Evolutionary conservation across 2,329 filamentous ascomycete species (phyloP).

Genomic region (Xylaria hypoxylon): DNA sequence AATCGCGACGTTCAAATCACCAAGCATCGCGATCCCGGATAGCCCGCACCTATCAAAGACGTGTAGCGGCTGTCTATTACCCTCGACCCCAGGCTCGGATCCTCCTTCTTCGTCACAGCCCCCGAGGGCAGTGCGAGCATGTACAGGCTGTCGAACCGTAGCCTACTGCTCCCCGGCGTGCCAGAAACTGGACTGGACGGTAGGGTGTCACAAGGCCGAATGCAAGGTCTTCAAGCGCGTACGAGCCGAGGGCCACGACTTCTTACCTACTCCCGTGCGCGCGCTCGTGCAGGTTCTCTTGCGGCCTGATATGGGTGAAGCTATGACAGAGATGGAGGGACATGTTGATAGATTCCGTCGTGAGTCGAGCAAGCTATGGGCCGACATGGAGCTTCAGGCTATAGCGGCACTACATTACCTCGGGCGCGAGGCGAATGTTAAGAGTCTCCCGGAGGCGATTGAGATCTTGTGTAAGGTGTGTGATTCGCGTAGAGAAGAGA

Average conservation of each 20-base stretch:
- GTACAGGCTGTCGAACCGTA: constrained; percentile 64
- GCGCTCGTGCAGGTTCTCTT: constrained; percentile 65
- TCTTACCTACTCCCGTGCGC: constrained; percentile 66
- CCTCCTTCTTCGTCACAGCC: constrained; percentile 30
- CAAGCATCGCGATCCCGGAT: constrained; percentile 62
- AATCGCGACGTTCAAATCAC: constrained; percentile 59
- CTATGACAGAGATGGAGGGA: constrained; percentile 58
- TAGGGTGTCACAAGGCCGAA: constrained; percentile 63
- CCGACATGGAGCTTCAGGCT: constrained; percentile 62
- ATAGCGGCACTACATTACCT: constrained; percentile 63
- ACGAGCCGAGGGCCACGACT: constrained; percentile 51
- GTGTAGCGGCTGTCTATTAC: constrained; percentile 63
- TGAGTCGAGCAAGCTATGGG: constrained; percentile 52
- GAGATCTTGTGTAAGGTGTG: constrained; percentile 67
- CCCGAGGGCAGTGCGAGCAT: constrained; percentile 52
- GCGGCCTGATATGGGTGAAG: constrained; percentile 50
- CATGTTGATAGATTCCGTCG: constrained; percentile 57
- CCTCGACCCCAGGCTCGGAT: constrained; percentile 40
- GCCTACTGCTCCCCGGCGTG: constrained; percentile 67
- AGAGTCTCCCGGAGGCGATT: constrained; percentile 55
- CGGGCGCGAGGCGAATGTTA: constrained; percentile 53
- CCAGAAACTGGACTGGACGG: constrained; percentile 66
- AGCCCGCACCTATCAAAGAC: constrained; percentile 55
- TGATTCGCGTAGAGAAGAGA: constrained; percentile 13
- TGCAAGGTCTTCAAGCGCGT: constrained; percentile 61